These are phyloP conservation scores for Endotrypanum monterogeii DNA, from an alignment of 208 protist species.

Conservation along the genomic window DNA sequence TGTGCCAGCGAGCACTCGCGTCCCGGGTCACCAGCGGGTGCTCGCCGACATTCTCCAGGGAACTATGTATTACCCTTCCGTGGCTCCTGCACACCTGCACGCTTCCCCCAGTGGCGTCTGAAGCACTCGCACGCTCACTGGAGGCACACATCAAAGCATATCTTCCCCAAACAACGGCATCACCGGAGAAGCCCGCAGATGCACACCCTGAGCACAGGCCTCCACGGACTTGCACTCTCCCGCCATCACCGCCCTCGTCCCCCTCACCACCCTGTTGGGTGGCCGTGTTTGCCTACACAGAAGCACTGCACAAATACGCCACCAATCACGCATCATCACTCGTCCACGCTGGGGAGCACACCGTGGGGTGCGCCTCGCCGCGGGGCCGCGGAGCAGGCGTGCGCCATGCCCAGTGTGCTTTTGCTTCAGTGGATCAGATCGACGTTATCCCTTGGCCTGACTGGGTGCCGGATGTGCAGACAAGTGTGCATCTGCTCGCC, in stretches of 20 bases:
- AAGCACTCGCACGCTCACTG: not conserved
- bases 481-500: conserved; percentile 24
- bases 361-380: not conserved
- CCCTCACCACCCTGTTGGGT: conserved; percentile 33
- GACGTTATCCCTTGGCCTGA: conserved; percentile 26
- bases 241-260: not conserved
- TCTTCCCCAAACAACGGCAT: not conserved
- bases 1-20: not conserved
- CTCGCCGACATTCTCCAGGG: not conserved
- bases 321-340: conserved; percentile 7
- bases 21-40: not conserved
- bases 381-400: not conserved
- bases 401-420: not conserved
- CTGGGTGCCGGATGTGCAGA: conserved; percentile 32
- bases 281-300: conserved; percentile 34
- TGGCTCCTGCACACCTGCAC: conserved; percentile 20
- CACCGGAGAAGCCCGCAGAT: not conserved
- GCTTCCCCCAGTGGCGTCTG: conserved; percentile 7
- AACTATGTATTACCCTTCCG: conserved; percentile 14
- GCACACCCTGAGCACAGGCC: not conserved
- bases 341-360: conserved; percentile 4
- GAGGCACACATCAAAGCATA: conserved; percentile 7
- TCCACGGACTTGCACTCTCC: not conserved
- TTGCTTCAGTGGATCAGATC: not conserved
- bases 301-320: conserved; percentile 5